Conservation (phyloP, 1,284 basidiomycete genomes). For the Tilletia walkeri region DNA sequence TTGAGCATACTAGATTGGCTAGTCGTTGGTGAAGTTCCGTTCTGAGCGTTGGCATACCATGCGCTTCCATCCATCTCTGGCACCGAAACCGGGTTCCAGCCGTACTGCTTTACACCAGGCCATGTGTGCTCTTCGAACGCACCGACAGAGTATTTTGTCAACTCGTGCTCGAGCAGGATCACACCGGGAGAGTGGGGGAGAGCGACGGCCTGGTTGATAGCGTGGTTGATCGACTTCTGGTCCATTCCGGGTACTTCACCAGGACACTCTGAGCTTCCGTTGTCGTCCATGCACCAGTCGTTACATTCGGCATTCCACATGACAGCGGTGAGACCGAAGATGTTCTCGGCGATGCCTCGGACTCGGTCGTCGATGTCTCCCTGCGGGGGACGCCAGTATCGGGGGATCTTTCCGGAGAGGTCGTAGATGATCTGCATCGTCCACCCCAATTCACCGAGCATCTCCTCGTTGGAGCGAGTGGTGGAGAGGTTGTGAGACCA, state of each 20-base stretch:
- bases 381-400: constrained; percentile 24
- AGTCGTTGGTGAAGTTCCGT: constrained; percentile 7
- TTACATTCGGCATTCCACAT: constrained; percentile 72
- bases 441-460: constrained; percentile 30
- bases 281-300: constrained; percentile 20
- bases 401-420: constrained; percentile 23
- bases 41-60: constrained; percentile 41
- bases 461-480: constrained; percentile 63
- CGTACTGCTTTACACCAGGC: constrained; percentile 65
- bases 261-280: constrained; percentile 35
- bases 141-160: constrained; percentile 65
- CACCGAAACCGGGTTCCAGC: constrained; percentile 62
- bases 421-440: constrained; percentile 32
- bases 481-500: constrained; percentile 63
- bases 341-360: constrained; percentile 64
- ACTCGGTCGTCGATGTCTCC: constrained; percentile 59
- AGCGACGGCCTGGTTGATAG: constrained; percentile 24
- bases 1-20: background rate
- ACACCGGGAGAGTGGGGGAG: constrained; percentile 64
- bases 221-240: constrained; percentile 24
- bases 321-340: constrained; percentile 64
- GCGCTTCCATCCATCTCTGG: constrained; percentile 31
- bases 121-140: constrained; percentile 68
- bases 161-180: constrained; percentile 79
- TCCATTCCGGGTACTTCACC: constrained; percentile 30